These are phyloP conservation scores for Trametes punicea DNA, from an alignment of 768 basidiomycete genomes.

Conservation along the genomic window DNA sequence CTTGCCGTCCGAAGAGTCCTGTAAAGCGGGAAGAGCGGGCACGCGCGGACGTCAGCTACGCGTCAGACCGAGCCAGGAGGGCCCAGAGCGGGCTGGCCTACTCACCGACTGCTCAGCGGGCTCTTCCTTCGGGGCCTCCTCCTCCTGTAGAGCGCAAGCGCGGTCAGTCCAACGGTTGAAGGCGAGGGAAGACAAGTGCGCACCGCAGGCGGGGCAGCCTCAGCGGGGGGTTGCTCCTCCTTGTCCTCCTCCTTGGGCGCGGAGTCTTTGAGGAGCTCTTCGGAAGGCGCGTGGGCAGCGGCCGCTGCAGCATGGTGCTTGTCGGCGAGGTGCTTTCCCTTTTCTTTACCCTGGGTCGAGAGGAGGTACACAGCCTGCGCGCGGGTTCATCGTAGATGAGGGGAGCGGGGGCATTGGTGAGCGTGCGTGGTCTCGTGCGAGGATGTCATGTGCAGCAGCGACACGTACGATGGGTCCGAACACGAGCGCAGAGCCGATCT, in stretches of 20 bases:
- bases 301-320: constrained; percentile 4
- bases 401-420: not conserved
- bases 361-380: constrained; percentile 14
- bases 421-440: not conserved
- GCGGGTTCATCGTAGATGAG: not conserved
- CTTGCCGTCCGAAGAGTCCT: constrained; percentile 5
- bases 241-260: not conserved
- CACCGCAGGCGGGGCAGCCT: constrained; percentile 2
- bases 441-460: not conserved
- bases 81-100: not conserved
- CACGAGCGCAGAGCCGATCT: constrained; percentile 27
- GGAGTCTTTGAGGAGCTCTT: not conserved
- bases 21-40: not conserved
- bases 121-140: constrained; percentile 18
- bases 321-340: constrained; percentile 11
- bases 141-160: not conserved
- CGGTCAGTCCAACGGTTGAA: not conserved
- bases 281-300: constrained; percentile 1
- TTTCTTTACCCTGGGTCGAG: constrained; percentile 6
- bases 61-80: not conserved
- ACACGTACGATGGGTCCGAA: constrained; percentile 25
- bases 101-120: constrained; percentile 14
- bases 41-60: not conserved
- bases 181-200: not conserved
- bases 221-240: not conserved